Base-by-base conservation (phyloP, 2,329 filamentous ascomycete genomes). In the Diaporthe sp. region DNA sequence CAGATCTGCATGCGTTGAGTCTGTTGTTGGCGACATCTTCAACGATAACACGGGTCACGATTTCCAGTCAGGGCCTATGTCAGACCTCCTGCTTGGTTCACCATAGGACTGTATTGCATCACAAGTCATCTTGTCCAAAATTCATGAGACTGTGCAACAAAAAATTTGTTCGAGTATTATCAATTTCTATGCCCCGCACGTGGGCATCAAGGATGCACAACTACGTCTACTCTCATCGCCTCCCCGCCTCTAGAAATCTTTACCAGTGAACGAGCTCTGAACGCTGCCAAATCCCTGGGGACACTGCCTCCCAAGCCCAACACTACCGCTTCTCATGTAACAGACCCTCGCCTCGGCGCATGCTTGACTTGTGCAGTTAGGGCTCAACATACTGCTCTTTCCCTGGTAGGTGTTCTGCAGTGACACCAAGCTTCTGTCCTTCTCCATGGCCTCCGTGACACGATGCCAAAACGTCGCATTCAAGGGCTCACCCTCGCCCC, bases 381-480 rank as follows among this genome's bases (percentile, higher is more conserved):
- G 88, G 55, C 82, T 87, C 78, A 82, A 82, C 5, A 87, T 79
- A 72, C 87, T 89, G 73, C 79, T 84, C 80, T 89, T 90, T 0
- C 88, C 88, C 78, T 90, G 86, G 50, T 85, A 86, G 0, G 81
- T 85, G 76, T 89, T 91, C 72, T 88, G 87, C 51, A 81, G 78
- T 47, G 80, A 83, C 9, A 89, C 88, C n/a, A 92, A 82, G 3
- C 78, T 83, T 4, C 81, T 79, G 71, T 91, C 85, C 37, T 77
- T 80, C 78, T 89, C 87, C 88, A 91, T 91, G 1, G 86, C 87
- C 76, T 89, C 88, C 0, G 88, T 91, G 6, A 91, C 86, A 17
- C 80, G 80, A 74, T 91, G 88, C 89, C 89, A 91, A 79, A 90
- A 91, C 0, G 88, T 90, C 0, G 87, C 88, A 75, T 91, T 90